Base-by-base conservation (phyloP, 129 eudicot genomes). In the Mikania micrantha region DNA sequence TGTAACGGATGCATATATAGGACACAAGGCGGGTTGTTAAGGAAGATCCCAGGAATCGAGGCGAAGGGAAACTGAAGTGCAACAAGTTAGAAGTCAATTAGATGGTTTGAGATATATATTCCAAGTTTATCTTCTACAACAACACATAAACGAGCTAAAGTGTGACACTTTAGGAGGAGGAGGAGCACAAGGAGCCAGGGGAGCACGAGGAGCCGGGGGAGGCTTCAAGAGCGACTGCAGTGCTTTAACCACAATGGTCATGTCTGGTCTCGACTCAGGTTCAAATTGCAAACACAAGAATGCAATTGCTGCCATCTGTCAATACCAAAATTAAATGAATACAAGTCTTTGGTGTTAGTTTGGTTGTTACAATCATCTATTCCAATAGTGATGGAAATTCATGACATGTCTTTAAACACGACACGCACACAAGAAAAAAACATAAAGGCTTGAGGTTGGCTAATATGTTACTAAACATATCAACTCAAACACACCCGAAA, bases 231-330 rank as follows among this genome's bases (percentile, higher is more conserved):
- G 66, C 21, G 85, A 84, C 38, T 84, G 87, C 19, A 87, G 85
- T 10, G 83, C 87, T 73, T 77, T 82, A 10, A 83, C 89, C 15
- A 87, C 95, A 31, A 84, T 81, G 70, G 80, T 77, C 95, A 87
- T 87, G 74, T 80, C 81, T 11, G 95, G 95, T 24, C 95, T 82
- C 25, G 81, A 87, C 42, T 82, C 90, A n/a, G 88, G 85, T 79
- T 88, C 95, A 38, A 82, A 82, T 60, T 84, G 90, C 79, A 88
- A 80, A 20, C 95, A 88, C 75, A 85, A 68, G 17, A 85, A 85
- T 5, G 91, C 96, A 53, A 88, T 85, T 12, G 85, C 88, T 19
- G 91, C 95, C 95, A 85, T 84, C 56, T 64, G 44, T 59, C 11
- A 31, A 1, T 54, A 25, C 4, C 16, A 8, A 22, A 25, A 24